Base-by-base conservation (phyloP, 225 moss, liverwort and hornwort species). In the Anthoceros angustus region DNA sequence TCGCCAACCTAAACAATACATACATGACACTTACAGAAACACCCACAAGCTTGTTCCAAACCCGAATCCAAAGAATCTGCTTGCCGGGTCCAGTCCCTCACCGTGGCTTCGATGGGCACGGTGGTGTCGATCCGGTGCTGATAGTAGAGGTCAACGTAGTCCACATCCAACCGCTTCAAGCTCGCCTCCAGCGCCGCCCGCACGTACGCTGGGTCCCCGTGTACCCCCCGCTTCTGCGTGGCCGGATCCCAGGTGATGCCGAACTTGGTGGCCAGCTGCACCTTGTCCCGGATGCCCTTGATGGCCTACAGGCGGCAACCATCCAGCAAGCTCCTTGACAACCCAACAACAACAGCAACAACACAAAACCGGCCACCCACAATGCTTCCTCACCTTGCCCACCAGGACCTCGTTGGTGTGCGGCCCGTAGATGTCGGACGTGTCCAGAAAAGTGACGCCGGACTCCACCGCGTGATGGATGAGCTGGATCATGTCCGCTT, bases 231-330 rank as follows among this genome's bases (percentile, higher is more conserved):
- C 60, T 45, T 12, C 63, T 75, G 12, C 16, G 45, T 46, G 45
- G 45, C 81, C 5, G 72, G 63, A 39, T 25, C 39, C 3, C 0
- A 0, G 16, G 23, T 5, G 5, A 67, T 2, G 26, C 71, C 86
- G 69, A 83, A 86, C 67, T 83, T 83, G 64, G 86, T 83, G 16
- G 79, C 80, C 26, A 86, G 32, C 67, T 83, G 80, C 21, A 86
- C 64, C 46, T 77, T 76, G 66, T 81, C 81, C 60, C 81, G 66
- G 40, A 72, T 45, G 62, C 67, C 72, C 43, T 72, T 67, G 42
- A 72, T 18, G 50, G 72, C 72, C n/a, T n/a, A n/a, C n/a, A n/a
- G n/a, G n/a, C n/a, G n/a, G n/a, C n/a, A n/a, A n/a, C n/a, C n/a
- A n/a, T n/a, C n/a, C n/a, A n/a, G n/a, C n/a, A n/a, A n/a, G n/a